Percentiles rank a stretch among this genome's conserved stretches.
Conservation (phyloP, 257 asterid genomes). For the Solanum arcanum region DNA sequence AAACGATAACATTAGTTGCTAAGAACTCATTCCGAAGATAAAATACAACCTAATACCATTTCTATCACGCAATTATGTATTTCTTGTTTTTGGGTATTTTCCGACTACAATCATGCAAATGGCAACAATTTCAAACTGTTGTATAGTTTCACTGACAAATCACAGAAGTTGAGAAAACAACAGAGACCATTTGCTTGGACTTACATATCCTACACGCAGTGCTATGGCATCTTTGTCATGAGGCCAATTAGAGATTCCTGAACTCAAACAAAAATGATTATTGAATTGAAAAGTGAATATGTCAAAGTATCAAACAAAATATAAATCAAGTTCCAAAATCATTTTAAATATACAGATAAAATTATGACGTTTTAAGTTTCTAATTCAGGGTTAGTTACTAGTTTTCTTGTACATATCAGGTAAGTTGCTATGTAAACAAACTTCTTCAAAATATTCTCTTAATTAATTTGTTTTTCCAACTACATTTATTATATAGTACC, state of each 20-base stretch:
- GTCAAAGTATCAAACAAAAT: neutral
- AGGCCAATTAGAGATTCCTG: constrained; percentile 58
- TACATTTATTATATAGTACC: neutral
- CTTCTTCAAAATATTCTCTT: neutral
- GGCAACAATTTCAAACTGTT: neutral
- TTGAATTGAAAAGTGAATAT: neutral
- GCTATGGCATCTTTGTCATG: constrained; percentile 57
- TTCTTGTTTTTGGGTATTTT: neutral
- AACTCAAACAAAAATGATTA: neutral
- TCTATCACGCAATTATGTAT: neutral
- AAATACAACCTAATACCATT: neutral
- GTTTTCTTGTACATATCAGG: neutral
- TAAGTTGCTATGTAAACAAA: neutral
- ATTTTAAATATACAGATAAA: neutral
- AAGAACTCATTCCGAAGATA: neutral
- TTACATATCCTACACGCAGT: constrained; percentile 75
- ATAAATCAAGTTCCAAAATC: neutral
- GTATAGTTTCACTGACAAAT: neutral
- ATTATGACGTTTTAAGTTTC: neutral
- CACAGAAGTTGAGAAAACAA: neutral
- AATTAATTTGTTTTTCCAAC: neutral
- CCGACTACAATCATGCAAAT: neutral
- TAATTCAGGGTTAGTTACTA: neutral
- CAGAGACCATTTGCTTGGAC: constrained; percentile 6
- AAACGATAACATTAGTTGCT: neutral